phyloP scores from a whole-genome alignment of 352 stramenopile species.

The Globisporangium okanoganense region DNA sequence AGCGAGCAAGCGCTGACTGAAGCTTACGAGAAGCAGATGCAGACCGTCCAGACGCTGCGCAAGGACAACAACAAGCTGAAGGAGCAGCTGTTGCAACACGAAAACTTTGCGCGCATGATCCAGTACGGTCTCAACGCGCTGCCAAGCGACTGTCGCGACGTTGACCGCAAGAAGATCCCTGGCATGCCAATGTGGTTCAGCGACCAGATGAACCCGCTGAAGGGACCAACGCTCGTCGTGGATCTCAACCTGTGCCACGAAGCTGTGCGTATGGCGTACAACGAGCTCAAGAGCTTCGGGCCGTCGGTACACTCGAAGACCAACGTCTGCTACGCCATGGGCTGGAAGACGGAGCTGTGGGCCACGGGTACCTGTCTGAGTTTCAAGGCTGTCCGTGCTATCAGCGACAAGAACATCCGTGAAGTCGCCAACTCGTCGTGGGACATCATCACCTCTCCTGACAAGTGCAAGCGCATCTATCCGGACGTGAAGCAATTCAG shows the following conservation, averaged over 20 bases:
- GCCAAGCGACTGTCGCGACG: slow-evolving; percentile 70
- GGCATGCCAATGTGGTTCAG: slow-evolving; percentile 75
- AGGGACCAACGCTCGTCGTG: slow-evolving; percentile 69
- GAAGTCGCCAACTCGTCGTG: slow-evolving; percentile 71
- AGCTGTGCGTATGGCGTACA: slow-evolving; percentile 73
- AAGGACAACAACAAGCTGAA: slow-evolving; percentile 86
- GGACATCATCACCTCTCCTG: slow-evolving; percentile 81
- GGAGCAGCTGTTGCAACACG: slow-evolving; percentile 75
- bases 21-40: slow-evolving; percentile 81
- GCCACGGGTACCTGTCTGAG: slow-evolving; percentile 70
- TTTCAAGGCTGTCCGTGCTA: slow-evolving; percentile 64
- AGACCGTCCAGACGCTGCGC: slow-evolving; percentile 71
- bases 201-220: slow-evolving; percentile 77
- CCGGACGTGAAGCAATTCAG: slow-evolving; percentile 82
- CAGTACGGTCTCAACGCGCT: slow-evolving; percentile 78
- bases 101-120: slow-evolving; percentile 84
- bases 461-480: slow-evolving; percentile 83
- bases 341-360: slow-evolving; percentile 84
- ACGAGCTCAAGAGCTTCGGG: slow-evolving; percentile 71
- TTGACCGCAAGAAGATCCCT: slow-evolving; percentile 75
- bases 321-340: slow-evolving; percentile 84
- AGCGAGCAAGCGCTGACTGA: slow-evolving; percentile 75
- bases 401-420: slow-evolving; percentile 62
- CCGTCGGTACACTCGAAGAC: slow-evolving; percentile 79
- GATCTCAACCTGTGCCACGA: slow-evolving; percentile 78